A percentile compares a stretch with the other conserved stretches of the same genome.
phyloP scores from a whole-genome alignment of 1,284 basidiomycete genomes.

The Apiotrichum gamsii region DNA sequence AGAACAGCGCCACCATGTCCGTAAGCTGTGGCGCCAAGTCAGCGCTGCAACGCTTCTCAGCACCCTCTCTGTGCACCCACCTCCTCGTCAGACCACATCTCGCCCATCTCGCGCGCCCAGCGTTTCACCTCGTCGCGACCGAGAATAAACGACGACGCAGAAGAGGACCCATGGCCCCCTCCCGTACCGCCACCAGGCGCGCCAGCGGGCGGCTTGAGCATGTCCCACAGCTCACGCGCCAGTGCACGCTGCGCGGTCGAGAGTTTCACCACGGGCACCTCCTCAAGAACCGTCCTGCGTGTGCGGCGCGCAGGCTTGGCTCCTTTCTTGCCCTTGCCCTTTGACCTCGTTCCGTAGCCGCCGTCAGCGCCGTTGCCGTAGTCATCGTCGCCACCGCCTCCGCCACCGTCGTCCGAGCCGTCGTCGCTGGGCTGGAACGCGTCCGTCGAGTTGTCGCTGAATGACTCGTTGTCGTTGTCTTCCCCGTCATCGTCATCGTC shows the following conservation, averaged over 20 bases:
- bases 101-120: slow-evolving; percentile 39
- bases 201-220: slow-evolving; percentile 28
- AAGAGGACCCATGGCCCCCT: no score
- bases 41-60: not conserved
- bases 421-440: slow-evolving; percentile 25
- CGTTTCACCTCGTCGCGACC: slow-evolving; percentile 40
- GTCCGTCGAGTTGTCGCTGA: slow-evolving; percentile 20
- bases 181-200: no score
- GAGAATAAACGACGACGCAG: slow-evolving; percentile 20
- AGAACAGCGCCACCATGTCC: slow-evolving; percentile 47
- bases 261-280: slow-evolving; percentile 15
- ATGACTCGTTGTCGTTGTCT: slow-evolving; percentile 8
- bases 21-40: no score
- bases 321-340: slow-evolving; percentile 1
- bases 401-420: slow-evolving; percentile 12
- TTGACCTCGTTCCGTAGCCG: slow-evolving; percentile 5
- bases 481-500: slow-evolving; percentile 15
- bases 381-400: slow-evolving; percentile 15
- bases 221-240: slow-evolving; percentile 40
- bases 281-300: not conserved
- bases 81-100: slow-evolving; percentile 46
- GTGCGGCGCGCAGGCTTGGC: no score
- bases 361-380: slow-evolving; percentile 10
- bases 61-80: slow-evolving; percentile 20
- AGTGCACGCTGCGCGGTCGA: slow-evolving; percentile 32